Base-by-base conservation (phyloP, 192 early-diverging fungal genomes). In the Dimargaris xerosporica region DNA sequence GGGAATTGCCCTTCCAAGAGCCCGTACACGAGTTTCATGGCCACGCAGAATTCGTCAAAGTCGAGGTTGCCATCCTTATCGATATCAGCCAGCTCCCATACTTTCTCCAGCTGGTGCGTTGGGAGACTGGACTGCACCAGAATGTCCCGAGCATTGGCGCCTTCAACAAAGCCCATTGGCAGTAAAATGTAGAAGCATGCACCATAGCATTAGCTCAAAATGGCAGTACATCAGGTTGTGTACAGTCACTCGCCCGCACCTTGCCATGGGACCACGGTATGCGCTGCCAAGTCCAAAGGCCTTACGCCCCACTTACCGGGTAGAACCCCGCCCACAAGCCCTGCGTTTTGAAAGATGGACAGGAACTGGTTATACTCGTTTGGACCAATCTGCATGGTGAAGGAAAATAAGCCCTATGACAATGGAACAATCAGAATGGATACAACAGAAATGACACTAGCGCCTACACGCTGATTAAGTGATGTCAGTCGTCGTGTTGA, bases 1-100 rank as follows among this genome's bases (percentile, higher is more conserved):
- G 69, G 11, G 39, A 81, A 75, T 56, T 65, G 61, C 25, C 75
- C 73, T 62, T 79, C 75, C 48, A 87, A 77, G n/a, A 83, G 66
- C 21, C 77, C 80, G 61, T 86, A 88, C 5, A 85, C 79, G n/a
- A 90, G 73, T 67, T 82, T 85, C 66, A 86, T 78, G 19, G 88
- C 86, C 58, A 90, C 70, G 65, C 84, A 82, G 67, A 88, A 90
- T 71, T 90, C 88, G 64, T 90, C 88, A 68, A 88, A 82, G 68
- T 90, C 88, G 58, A 90, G 78, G 30, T 78, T 76, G 5, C 88
- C 86, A 67, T 90, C 88, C 56, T 82, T 82, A 71, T 90, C 88
- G 55, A 90, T 90, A 60, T 90, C 88, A 23, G 85, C 80, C 34
- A 90, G 77, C 67, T 90, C 84, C 75, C 75, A 77, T 58, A 77